A percentile compares a stretch with the other conserved stretches of the same genome.
Conservation (phyloP, 2,329 filamentous ascomycete genomes). For the Colletotrichum graminicola region DNA sequence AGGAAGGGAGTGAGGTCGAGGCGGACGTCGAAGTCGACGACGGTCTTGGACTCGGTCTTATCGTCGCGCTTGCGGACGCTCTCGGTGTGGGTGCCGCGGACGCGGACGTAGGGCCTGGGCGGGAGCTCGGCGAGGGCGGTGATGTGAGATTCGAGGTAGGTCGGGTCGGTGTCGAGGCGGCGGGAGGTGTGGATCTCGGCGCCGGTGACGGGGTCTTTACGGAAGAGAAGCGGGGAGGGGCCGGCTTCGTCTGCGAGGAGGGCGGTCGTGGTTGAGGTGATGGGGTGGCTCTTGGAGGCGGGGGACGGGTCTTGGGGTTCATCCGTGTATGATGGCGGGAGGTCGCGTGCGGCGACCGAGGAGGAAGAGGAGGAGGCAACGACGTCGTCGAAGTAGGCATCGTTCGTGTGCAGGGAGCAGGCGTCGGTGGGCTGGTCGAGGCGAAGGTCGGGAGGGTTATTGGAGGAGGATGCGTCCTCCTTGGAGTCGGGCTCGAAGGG, state of each 20-base stretch:
- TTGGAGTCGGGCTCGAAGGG: conserved; percentile 33
- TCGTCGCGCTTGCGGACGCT: conserved; percentile 56
- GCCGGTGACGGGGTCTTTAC: conserved; percentile 50
- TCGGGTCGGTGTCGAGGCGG: conserved; percentile 59
- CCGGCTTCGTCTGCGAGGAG: conserved; percentile 44
- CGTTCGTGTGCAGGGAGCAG: conserved; percentile 47
- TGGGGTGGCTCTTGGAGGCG: neutral
- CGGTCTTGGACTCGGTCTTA: conserved; percentile 59
- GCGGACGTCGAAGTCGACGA: conserved; percentile 71
- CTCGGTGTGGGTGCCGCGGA: conserved; percentile 67
- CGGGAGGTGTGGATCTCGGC: conserved; percentile 59
- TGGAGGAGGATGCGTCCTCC: conserved; percentile 16
- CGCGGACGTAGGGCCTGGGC: conserved; percentile 64
- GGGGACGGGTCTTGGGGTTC: conserved; percentile 46
- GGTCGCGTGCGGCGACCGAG: conserved; percentile 52
- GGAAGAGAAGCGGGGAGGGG: conserved; percentile 47
- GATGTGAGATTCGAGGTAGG: conserved; percentile 60
- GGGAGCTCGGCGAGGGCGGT: conserved; percentile 59
- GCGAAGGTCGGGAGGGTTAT: conserved; percentile 32
- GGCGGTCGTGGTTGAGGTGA: conserved; percentile 36
- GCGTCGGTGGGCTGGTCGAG: conserved; percentile 47
- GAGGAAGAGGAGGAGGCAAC: conserved; percentile 50
- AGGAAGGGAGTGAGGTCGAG: conserved; percentile 72
- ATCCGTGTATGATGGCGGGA: conserved; percentile 61
- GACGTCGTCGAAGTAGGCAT: conserved; percentile 53